Evolutionary conservation across 129 eudicot species (phyloP).

Genomic region (Apium graveolens): DNA sequence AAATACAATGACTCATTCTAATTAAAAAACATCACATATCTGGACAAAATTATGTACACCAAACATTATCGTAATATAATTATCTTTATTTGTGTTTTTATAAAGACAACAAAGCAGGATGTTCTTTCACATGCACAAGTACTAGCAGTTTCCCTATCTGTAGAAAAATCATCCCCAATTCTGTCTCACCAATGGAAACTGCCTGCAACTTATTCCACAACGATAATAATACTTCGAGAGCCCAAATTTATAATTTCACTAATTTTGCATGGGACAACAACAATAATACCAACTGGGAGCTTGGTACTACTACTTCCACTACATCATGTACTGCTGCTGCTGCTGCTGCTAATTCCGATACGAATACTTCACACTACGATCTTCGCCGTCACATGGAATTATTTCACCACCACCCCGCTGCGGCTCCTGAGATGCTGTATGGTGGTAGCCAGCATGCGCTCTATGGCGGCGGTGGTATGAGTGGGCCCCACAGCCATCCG

Average conservation of each 20-base stretch:
- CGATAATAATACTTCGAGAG: background rate
- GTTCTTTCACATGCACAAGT: constrained; percentile 6
- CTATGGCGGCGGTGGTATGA: constrained; percentile 9
- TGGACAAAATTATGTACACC: no score
- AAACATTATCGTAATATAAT: no score
- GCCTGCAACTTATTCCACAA: constrained; percentile 33
- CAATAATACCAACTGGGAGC: constrained; percentile 14
- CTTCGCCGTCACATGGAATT: background rate
- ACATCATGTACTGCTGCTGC: background rate
- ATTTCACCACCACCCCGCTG: background rate
- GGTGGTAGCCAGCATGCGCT: background rate
- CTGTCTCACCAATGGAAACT: constrained; percentile 33
- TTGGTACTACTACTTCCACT: background rate
- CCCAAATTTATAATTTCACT: constrained; percentile 25
- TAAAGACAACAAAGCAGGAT: constrained; percentile 18
- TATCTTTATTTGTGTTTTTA: constrained; percentile 18
- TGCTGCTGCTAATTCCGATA: background rate
- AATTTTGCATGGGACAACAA: constrained; percentile 37
- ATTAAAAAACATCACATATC: no score
- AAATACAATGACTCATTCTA: no score
- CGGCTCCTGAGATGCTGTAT: background rate
- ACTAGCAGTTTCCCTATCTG: constrained; percentile 6
- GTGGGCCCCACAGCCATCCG: constrained; percentile 18
- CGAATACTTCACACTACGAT: background rate
- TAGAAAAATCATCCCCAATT: background rate